phyloP scores from a whole-genome alignment of 257 asterid species.

The Nicotiana attenuata region DNA sequence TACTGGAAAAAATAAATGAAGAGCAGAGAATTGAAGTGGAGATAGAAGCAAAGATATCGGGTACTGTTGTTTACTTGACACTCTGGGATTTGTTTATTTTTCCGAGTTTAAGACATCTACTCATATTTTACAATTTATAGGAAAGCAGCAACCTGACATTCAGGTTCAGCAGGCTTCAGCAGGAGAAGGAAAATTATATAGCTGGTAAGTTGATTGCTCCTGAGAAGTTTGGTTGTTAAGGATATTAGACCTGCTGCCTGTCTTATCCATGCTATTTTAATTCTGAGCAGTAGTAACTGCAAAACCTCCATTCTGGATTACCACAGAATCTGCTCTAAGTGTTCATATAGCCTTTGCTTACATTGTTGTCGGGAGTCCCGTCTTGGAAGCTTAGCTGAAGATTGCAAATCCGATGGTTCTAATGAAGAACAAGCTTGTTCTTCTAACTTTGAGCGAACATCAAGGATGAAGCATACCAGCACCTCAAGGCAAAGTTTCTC shows the following conservation, averaged over 20 bases:
- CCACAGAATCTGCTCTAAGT: conserved; percentile 78
- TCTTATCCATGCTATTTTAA: conserved; percentile 22
- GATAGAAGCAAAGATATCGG: conserved; percentile 61
- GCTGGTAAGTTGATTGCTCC: conserved; percentile 54
- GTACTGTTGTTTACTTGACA: conserved; percentile 26
- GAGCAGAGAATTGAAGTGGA: conserved; percentile 69
- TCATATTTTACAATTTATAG: conserved; percentile 33
- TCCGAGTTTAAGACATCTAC: neutral
- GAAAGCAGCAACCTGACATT: conserved; percentile 45
- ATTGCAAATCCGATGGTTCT: conserved; percentile 31
- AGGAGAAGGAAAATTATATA: conserved; percentile 27
- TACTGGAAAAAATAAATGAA: conserved; percentile 57
- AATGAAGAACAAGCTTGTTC: conserved; percentile 40
- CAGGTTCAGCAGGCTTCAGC: conserved; percentile 46
- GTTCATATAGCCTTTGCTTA: conserved; percentile 82
- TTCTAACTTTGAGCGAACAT: conserved; percentile 31
- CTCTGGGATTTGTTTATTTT: neutral
- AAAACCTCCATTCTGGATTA: conserved; percentile 68
- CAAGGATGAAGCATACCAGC: conserved; percentile 22
- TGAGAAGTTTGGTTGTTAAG: conserved; percentile 19
- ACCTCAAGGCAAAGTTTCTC: conserved; percentile 31
- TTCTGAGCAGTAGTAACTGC: conserved; percentile 70
- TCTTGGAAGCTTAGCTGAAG: conserved; percentile 29
- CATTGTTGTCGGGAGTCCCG: conserved; percentile 71
- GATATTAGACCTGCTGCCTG: conserved; percentile 16